Conservation (phyloP, 2,329 filamentous ascomycete genomes). For the Hymenoscyphus albidus region DNA sequence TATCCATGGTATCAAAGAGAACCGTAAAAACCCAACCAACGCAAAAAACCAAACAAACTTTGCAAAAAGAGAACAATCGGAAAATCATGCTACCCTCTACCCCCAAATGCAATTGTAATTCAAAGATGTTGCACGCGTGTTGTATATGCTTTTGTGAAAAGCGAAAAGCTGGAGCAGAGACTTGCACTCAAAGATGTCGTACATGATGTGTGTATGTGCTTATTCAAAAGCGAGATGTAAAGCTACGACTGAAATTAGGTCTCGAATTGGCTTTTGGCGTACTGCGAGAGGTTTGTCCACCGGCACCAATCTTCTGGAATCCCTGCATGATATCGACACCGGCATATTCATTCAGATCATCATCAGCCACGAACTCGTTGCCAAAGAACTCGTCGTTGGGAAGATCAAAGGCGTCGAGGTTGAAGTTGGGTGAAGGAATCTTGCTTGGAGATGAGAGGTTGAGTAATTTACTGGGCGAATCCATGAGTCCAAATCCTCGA, state of each 20-base stretch:
- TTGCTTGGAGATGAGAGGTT: conserved; percentile 27
- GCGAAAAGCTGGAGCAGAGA: too few species aligned
- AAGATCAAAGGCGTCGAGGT: conserved; percentile 26
- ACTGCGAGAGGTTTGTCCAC: conserved; percentile 22
- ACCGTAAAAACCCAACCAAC: neutral
- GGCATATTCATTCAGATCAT: conserved; percentile 54
- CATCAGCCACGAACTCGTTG: conserved; percentile 49
- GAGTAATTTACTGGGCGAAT: conserved; percentile 52
- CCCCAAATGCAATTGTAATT: neutral
- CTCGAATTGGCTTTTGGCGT: conserved; percentile 26
- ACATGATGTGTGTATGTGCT: neutral
- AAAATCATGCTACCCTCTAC: neutral
- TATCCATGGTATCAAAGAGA: conserved; percentile 1
- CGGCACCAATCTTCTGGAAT: conserved; percentile 71
- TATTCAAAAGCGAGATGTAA: conserved; percentile 33
- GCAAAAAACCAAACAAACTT: neutral
- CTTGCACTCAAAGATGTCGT: neutral
- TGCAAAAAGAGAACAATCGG: neutral
- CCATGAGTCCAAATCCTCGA: conserved; percentile 51
- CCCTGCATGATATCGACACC: conserved; percentile 71
- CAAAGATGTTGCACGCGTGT: neutral
- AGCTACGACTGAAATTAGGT: conserved; percentile 32
- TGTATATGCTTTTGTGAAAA: too few species aligned
- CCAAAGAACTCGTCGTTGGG: conserved; percentile 52
- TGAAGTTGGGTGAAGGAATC: conserved; percentile 23